These are phyloP conservation scores for Mesembryanthemum crystallinum DNA, from an alignment of 148 eudicot genomes.

Conservation along the genomic window DNA sequence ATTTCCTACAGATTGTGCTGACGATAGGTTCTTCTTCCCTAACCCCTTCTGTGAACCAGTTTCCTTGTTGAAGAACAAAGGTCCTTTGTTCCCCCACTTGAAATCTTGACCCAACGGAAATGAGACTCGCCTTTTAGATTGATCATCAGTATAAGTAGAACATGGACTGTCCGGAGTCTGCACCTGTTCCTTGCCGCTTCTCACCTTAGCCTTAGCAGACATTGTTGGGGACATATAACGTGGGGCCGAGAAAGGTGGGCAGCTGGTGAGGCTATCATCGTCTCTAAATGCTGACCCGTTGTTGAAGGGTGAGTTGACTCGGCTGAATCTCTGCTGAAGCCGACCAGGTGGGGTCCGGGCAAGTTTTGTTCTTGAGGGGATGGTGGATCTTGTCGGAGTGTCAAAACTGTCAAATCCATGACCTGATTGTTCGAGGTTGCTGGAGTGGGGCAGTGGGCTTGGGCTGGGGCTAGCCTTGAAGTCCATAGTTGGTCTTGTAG, in stretches of 20 bases:
- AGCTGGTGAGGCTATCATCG: conserved; percentile 78
- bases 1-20: conserved; percentile 46
- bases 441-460: conserved; percentile 43
- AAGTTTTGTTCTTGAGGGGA: conserved; percentile 43
- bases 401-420: conserved; percentile 44
- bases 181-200: conserved; percentile 40
- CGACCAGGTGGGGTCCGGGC: conserved; percentile 48
- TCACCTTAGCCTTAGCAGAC: conserved; percentile 64
- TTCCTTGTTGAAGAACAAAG: conserved; percentile 39
- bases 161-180: conserved; percentile 44
- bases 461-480: conserved; percentile 40
- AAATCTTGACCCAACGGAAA: conserved; percentile 66
- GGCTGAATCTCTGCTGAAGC: conserved; percentile 37
- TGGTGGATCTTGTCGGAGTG: conserved; percentile 55
- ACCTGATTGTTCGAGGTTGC: conserved; percentile 31
- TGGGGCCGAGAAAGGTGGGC: conserved; percentile 72
- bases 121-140: conserved; percentile 73
- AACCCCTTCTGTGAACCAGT: conserved; percentile 36
- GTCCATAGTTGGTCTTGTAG: conserved; percentile 44
- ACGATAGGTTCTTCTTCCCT: conserved; percentile 50
- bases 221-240: conserved; percentile 71
- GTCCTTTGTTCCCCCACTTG: conserved; percentile 64
- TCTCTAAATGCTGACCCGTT: conserved; percentile 48
- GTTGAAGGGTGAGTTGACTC: conserved; percentile 49
- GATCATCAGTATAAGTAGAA: conserved; percentile 22